A percentile compares a stretch with the other conserved stretches of the same genome.
These are phyloP conservation scores for Apiospora malaysiana DNA, from an alignment of 2,329 filamentous ascomycete genomes.

Conservation along the genomic window DNA sequence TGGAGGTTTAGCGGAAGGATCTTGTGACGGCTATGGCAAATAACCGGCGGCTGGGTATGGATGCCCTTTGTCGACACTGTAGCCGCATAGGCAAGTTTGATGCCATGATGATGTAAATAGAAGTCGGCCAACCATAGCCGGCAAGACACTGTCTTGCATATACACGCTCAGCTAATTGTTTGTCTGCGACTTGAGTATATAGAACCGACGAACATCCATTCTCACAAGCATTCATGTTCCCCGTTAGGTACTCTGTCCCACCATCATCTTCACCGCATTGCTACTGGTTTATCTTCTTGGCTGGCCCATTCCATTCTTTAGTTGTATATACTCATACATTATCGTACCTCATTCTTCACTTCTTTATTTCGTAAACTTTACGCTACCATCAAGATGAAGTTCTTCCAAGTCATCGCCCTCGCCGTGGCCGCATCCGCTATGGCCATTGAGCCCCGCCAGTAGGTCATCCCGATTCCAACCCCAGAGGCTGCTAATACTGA, in stretches of 20 bases:
- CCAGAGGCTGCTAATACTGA: neutral
- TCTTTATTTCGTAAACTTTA: neutral
- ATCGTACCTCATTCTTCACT: neutral
- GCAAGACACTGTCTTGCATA: neutral
- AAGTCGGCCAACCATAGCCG: neutral
- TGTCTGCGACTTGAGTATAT: neutral
- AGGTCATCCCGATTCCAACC: neutral
- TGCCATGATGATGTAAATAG: too few relatives aligned
- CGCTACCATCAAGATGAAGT: slow-evolving; percentile 23
- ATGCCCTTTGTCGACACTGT: too few relatives aligned
- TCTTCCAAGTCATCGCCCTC: slow-evolving; percentile 21
- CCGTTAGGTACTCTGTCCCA: too few relatives aligned
- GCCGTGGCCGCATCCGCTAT: slow-evolving; percentile 22
- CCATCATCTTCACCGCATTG: neutral
- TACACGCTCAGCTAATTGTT: neutral
- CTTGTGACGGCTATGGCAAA: neutral
- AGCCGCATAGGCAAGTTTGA: neutral
- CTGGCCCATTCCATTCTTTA: neutral
- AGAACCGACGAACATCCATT: neutral
- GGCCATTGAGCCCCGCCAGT: slow-evolving; percentile 24
- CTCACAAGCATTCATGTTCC: too few relatives aligned
- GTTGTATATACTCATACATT: neutral
- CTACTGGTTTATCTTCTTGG: neutral
- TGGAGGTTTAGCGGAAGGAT: too few relatives aligned
- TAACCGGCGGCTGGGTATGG: neutral